Conservation (phyloP, 805 yeast genomes). For the Kurtzmaniella fragi region DNA sequence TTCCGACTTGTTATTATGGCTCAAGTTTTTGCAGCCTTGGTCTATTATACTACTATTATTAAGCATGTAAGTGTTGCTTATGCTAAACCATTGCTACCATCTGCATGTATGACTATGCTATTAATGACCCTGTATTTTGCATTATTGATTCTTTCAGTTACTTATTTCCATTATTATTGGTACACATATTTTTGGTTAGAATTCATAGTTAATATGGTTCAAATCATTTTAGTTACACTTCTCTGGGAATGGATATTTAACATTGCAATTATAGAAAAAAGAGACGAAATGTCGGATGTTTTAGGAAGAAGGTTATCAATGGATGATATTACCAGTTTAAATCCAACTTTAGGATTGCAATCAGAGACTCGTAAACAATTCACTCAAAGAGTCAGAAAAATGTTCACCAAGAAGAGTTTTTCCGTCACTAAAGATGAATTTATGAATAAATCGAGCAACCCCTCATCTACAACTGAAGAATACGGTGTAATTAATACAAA, state of each 20-base stretch:
- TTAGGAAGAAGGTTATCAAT: constrained; percentile 55
- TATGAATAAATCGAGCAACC: too few species aligned
- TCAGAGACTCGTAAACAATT: constrained; percentile 8
- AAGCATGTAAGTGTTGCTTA: constrained; percentile 41
- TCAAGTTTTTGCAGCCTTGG: constrained; percentile 30
- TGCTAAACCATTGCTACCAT: constrained; percentile 40
- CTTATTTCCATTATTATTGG: constrained; percentile 26
- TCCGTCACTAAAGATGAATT: too few species aligned
- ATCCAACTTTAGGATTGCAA: neutral
- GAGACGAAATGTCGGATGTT: constrained; percentile 50
- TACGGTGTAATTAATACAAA: too few species aligned
- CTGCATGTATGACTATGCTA: constrained; percentile 42
- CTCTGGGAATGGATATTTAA: constrained; percentile 67
- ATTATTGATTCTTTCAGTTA: constrained; percentile 18
- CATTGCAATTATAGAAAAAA: constrained; percentile 45
- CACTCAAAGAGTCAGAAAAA: constrained; percentile 8
- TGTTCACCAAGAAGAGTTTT: too few species aligned
- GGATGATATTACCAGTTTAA: constrained; percentile 29
- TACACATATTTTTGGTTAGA: constrained; percentile 47
- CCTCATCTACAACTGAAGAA: too few species aligned
- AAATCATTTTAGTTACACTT: constrained; percentile 46
- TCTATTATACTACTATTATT: constrained; percentile 30
- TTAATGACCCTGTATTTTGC: constrained; percentile 35
- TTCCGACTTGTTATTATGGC: constrained; percentile 21
- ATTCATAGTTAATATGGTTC: constrained; percentile 38